Evolutionary conservation across 768 basidiomycete species (phyloP), one percentile per base, ranked within the genome.

Genomic region (Panus rudis): DNA sequence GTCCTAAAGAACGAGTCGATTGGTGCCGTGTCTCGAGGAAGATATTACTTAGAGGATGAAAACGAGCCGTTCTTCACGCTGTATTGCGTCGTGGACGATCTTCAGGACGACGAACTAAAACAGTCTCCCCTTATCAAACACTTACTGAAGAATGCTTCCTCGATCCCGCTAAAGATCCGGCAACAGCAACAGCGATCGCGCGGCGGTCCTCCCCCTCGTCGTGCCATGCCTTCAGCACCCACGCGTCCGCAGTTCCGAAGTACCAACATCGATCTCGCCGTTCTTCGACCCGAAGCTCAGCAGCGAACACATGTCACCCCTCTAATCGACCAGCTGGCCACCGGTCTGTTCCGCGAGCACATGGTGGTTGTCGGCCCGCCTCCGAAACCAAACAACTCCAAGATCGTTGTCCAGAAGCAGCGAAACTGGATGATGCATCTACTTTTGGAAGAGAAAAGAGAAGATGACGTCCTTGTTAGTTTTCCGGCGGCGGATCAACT

Each of bases 261-360:
- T n/a, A n/a, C 70, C 0, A 76, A 79, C 50, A 61, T 67, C 4
- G 85, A 88, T 51, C 50, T 74, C 4, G 71, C 68, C 2, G 75
- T 83, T 2, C 64, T 86, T 14, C 74, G 67, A 19, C 57, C 68
- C 0, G 75, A 77, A 48, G 70, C 72, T 23, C 76, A 78, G 50
- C 71, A 59, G 14, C 61, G 64, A 4, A 85, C 83, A 0, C 73
- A 75, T 37, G 81, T 88, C 6, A 86, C 84, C 0, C 76, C 77
- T 0, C 64, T 68, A 16, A 78, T 88, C 33, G 70, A 68, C 4
- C 52, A 61, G 7, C 58, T 86, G 6, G 75, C 81, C 0, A 24
- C 55, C 6, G 70, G 71, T 0, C 66, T 73, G 0, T 78, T 85
- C 39, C 67, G 65, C 19, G 84, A 84, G 47, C 59, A 62, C 2